phyloP scores from a whole-genome alignment of 345 rosid genomes.

The Excoecaria agallocha region DNA sequence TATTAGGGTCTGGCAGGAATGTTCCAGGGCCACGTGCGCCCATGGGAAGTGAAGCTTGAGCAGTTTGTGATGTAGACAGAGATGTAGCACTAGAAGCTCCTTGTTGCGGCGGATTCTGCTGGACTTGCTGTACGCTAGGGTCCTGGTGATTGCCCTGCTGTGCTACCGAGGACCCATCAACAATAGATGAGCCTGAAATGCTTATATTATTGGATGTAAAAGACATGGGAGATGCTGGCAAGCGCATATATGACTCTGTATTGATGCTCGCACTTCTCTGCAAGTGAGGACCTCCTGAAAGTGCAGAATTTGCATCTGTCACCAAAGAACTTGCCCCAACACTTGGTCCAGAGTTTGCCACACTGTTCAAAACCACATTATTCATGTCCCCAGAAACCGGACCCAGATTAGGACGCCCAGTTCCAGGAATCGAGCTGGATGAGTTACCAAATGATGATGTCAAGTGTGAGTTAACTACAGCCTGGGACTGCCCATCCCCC shows the following conservation, averaged over 20 bases:
- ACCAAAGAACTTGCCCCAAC: slow-evolving; percentile 92
- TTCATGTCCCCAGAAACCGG: slow-evolving; percentile 81
- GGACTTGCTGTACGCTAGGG: slow-evolving; percentile 53
- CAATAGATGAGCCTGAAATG: slow-evolving; percentile 78
- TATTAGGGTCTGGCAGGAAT: slow-evolving; percentile 69
- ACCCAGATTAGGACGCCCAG: slow-evolving; percentile 63
- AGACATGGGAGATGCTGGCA: slow-evolving; percentile 93
- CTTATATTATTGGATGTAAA: slow-evolving; percentile 90
- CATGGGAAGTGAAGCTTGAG: slow-evolving; percentile 59
- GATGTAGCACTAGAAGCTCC: slow-evolving; percentile 82
- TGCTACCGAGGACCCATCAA: slow-evolving; percentile 78
- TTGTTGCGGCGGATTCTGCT: slow-evolving; percentile 55
- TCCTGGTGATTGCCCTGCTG: slow-evolving; percentile 70
- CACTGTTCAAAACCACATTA: slow-evolving; percentile 72
- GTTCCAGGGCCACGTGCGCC: slow-evolving; percentile 59
- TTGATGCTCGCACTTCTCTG: slow-evolving; percentile 96
- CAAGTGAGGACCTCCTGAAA: slow-evolving; percentile 83
- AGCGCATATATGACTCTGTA: slow-evolving; percentile 87
- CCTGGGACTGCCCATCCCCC: slow-evolving; percentile 92
- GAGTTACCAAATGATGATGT: slow-evolving; percentile 78
- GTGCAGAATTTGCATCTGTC: slow-evolving; percentile 92
- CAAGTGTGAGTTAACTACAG: slow-evolving; percentile 82
- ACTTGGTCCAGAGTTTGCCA: slow-evolving; percentile 85
- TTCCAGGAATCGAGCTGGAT: slow-evolving; percentile 69
- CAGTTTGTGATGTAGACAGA: slow-evolving; percentile 56